phyloP scores from a whole-genome alignment of 345 rosid genomes.

The Erodium maritimum region DNA sequence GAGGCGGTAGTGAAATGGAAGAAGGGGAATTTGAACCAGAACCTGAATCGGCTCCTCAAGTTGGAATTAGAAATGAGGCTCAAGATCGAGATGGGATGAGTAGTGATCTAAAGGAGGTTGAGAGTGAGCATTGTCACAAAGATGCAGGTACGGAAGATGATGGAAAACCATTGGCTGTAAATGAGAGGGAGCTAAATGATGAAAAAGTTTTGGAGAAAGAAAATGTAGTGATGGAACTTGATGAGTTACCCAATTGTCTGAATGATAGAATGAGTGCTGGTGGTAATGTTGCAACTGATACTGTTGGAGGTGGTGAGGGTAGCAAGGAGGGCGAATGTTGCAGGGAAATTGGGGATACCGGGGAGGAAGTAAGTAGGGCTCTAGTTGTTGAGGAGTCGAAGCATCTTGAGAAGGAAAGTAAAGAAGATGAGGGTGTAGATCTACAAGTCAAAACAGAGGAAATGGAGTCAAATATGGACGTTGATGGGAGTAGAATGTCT shows the following conservation, averaged over 20 bases:
- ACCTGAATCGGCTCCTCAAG: slow-evolving; percentile 13
- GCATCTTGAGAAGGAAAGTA: slow-evolving; percentile 18
- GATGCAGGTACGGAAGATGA: slow-evolving; percentile 14
- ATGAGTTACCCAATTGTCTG: slow-evolving; percentile 18
- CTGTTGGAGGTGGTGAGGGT: slow-evolving; percentile 12
- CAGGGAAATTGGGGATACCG: slow-evolving; percentile 12
- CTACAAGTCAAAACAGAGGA: slow-evolving; percentile 28
- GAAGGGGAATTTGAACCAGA: slow-evolving; percentile 95
- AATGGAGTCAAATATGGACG: slow-evolving; percentile 25
- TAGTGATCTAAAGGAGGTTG: slow-evolving; percentile 15
- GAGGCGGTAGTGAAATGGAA: slow-evolving; percentile 85
- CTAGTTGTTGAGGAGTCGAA: slow-evolving; percentile 19
- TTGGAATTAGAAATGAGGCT: slow-evolving; percentile 8
- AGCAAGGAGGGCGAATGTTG: slow-evolving; percentile 19
- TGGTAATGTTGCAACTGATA: slow-evolving; percentile 11
- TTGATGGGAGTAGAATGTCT: slow-evolving; percentile 16
- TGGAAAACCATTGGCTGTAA: slow-evolving; percentile 7
- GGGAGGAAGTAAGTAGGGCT: slow-evolving; percentile 21
- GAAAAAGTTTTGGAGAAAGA: too few relatives aligned
- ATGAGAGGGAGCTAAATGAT: slow-evolving; percentile 14
- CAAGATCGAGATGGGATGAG: slow-evolving; percentile 8
- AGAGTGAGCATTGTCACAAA: slow-evolving; percentile 11
- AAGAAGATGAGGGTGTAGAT: slow-evolving; percentile 27
- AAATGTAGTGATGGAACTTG: slow-evolving; percentile 17
- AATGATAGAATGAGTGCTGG: slow-evolving; percentile 12